Base-by-base conservation (phyloP, 805 yeast species). In the Lachancea quebecensis region DNA sequence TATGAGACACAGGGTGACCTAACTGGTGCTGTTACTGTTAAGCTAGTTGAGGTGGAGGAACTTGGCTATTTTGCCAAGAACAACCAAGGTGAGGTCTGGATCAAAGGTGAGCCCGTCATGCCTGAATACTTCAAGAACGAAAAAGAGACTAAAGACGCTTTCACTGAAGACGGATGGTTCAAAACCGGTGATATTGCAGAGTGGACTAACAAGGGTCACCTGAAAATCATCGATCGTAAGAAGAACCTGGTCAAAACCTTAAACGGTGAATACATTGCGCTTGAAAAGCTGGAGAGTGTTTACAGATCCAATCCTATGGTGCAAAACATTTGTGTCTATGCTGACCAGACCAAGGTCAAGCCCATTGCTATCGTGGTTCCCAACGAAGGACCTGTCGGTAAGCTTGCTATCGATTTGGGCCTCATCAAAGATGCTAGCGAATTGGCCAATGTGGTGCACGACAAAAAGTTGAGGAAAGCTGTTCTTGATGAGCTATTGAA, bases 251-350 rank as follows among this genome's bases (percentile, higher is more conserved):
- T 93, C 57, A 93, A 93, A 76, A 93, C 99, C 15, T 74, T 78
- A 59, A 91, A 93, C 65, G 99, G 99, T 69, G 99, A 93, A 72
- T 93, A 93, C 68, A 87, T 93, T 66, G 99, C 99, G 3, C 75
- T 93, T 59, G 99, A 93, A 70, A 90, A 90, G 69, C 72, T 93
- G 54, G 99, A 93, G 70, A 77, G 95, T 10, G 74, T 85, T 41
- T 93, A 93, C 73, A 79, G 97, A 69, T 83, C 96, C 28, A 84
- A 84, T 66, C 69, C 78, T 37, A 72, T 74, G 52, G 93, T 91
- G 32, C 68, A 72, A 44, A 91, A 93, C 71, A 72, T 91, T 51
- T 90, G 97, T 69, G 90, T 89, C 51, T 91, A 90, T 64, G 98
- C 98, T 40, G 97, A 93, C 67, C 80, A 78, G 57, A 70, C 71